phyloP scores from a whole-genome alignment of 139 green algal species.

The Marvania coccoides region DNA sequence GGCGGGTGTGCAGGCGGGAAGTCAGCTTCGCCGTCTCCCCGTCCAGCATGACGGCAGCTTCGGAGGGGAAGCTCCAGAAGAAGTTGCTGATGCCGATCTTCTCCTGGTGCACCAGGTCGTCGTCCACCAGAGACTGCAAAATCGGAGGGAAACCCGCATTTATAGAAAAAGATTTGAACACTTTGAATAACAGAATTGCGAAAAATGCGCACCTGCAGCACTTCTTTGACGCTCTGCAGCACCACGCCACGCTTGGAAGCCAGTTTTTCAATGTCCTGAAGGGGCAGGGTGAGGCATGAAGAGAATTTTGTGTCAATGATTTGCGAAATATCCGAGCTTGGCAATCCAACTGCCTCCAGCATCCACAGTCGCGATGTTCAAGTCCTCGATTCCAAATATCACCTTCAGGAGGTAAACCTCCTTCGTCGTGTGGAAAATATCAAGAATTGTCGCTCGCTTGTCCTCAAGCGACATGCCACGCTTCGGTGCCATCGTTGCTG shows the following conservation, averaged over 20 bases:
- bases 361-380: not conserved
- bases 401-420: constrained; percentile 67
- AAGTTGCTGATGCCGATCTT: constrained; percentile 75
- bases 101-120: constrained; percentile 69
- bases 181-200: too few relatives aligned
- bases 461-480: constrained; percentile 65
- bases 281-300: too few relatives aligned
- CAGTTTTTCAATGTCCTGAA: constrained; percentile 71
- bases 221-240: constrained; percentile 67
- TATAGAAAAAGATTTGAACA: not conserved
- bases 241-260: constrained; percentile 60
- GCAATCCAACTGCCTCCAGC: too few relatives aligned
- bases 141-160: not conserved
- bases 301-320: too few relatives aligned
- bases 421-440: constrained; percentile 60
- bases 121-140: constrained; percentile 57
- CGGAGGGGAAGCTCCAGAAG: constrained; percentile 70
- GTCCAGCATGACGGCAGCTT: constrained; percentile 54
- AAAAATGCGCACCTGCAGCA: constrained; percentile 48
- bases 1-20: not conserved
- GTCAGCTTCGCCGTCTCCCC: constrained; percentile 7
- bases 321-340: too few relatives aligned
- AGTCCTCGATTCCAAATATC: not conserved
- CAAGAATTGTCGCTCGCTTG: constrained; percentile 55
- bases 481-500: constrained; percentile 20